These are phyloP conservation scores for Mycena citricolor DNA, from an alignment of 1,284 basidiomycete species.

Conservation along the genomic window DNA sequence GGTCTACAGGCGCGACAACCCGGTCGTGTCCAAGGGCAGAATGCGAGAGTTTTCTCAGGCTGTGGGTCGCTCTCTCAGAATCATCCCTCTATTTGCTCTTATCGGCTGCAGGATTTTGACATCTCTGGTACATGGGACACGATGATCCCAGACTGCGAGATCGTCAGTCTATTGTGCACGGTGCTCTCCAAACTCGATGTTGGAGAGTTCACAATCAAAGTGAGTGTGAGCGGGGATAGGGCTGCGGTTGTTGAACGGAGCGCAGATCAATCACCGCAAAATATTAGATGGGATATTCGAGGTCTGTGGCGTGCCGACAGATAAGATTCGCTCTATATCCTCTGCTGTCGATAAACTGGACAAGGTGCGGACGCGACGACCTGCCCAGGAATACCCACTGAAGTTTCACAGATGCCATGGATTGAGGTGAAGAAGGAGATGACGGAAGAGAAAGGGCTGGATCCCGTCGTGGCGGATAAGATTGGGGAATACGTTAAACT, in stretches of 20 bases:
- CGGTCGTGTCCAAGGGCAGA: conserved; percentile 96
- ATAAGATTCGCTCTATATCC: conserved; percentile 93
- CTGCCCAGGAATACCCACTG: no score
- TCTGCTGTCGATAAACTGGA: conserved; percentile 99
- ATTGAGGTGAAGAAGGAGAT: conserved; percentile 93
- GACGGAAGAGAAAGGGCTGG: conserved; percentile 93
- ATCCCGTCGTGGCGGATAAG: conserved; percentile 82
- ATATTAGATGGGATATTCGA: conserved; percentile 97
- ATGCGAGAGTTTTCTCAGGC: conserved; percentile 99
- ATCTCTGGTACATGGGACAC: conserved; percentile 93
- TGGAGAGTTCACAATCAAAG: conserved; percentile 94
- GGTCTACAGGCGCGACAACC: conserved; percentile 95
- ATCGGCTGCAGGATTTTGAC: conserved; percentile 81
- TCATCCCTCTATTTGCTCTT: conserved; percentile 3
- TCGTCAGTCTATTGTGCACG: conserved; percentile 83
- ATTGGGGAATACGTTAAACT: conserved; percentile 97
- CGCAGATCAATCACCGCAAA: conserved; percentile 92
- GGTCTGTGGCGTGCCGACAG: conserved; percentile 90
- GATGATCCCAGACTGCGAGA: conserved; percentile 97
- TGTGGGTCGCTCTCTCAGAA: conserved; percentile 49
- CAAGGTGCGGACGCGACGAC: conserved; percentile 58
- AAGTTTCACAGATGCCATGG: conserved; percentile 87
- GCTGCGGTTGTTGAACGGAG: background rate
- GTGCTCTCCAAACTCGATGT: conserved; percentile 84
- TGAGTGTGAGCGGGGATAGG: conserved; percentile 31